Evolutionary conservation across 1,284 basidiomycete genomes (phyloP), one percentile per base, ranked within the genome.

Genomic region (Amylostereum chailletii): DNA sequence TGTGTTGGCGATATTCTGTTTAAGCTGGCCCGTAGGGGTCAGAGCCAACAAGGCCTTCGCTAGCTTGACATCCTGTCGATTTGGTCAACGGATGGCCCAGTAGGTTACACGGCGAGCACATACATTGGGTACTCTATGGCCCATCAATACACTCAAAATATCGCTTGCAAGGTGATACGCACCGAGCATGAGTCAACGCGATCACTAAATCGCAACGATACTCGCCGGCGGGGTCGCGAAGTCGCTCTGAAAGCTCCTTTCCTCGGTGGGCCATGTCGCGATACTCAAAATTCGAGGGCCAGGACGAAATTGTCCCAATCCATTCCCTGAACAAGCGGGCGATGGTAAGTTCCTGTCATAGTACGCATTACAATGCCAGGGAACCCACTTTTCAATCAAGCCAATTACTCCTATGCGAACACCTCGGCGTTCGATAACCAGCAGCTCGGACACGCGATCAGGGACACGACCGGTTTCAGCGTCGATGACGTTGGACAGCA

Each of bases 271-370:
- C 68, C 85, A 90, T 88, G 37, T 84, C 77, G 48, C 69, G 74
- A 62, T 87, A 86, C 47, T 74, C 65, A 64, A 89, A 94, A 54
- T 73, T 78, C 2, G 77, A 55, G 0, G 90, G 90, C 85, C 90
- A 94, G 2, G 86, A 80, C 0, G 90, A 76, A 3, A 94, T 85
- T 0, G 90, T 93, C 3, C 77, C 76, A 49, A 93, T 92, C 90
- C 90, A 94, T 61, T 90, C 86, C 60, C 87, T 79, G 51, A 2
- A n/a, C 26, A 34, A 43, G 19, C 19, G 41, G 39, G 5, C 33
- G 36, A 30, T 11, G 32, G 38, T 39, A 19, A 41, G 41, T 36
- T 42, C 10, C 42, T 50, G 31, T 26, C 8, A 34, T 31, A 19
- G 31, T 2, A 33, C 34, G 34, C 4, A 26, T 45, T 39, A 29